Conservation (phyloP, 2,329 filamentous ascomycete species). For the Arthrobotrys iridis region DNA sequence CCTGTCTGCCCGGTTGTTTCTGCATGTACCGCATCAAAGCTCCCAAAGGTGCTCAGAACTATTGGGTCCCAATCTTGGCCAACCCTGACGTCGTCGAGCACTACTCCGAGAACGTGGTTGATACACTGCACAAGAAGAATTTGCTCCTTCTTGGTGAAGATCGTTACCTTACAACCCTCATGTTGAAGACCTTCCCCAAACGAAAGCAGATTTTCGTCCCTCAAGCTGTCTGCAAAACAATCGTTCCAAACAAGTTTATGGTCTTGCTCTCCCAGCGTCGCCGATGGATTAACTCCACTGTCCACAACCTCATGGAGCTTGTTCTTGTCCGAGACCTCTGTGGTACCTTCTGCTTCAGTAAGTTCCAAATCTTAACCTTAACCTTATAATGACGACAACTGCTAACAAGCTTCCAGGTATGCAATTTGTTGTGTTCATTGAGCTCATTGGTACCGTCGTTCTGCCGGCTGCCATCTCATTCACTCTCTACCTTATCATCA, state of each 20-base stretch:
- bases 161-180: constrained; percentile 93
- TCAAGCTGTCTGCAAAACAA: constrained; percentile 98
- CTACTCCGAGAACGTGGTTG: constrained; percentile 98
- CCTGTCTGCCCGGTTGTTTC: constrained; percentile 97
- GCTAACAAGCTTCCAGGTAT: constrained; percentile 65
- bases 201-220: constrained; percentile 98
- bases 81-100: constrained; percentile 99
- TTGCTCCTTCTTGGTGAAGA: constrained; percentile 90
- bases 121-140: constrained; percentile 98
- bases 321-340: constrained; percentile 94
- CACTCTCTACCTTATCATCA: constrained; percentile 81
- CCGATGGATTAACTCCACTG: constrained; percentile 98
- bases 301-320: constrained; percentile 98
- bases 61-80: constrained; percentile 98
- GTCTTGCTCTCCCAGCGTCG: constrained; percentile 93
- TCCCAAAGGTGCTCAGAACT: constrained; percentile 97
- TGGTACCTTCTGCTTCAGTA: constrained; percentile 97
- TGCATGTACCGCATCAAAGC: constrained; percentile 99
- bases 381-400: neutral
- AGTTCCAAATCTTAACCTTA: constrained; percentile 16
- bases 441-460: constrained; percentile 92
- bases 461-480: constrained; percentile 96
- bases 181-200: constrained; percentile 99
- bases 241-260: constrained; percentile 89
- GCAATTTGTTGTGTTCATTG: constrained; percentile 98